Conservation (phyloP, 2,329 filamentous ascomycete species). For the Cadophora gregata region DNA sequence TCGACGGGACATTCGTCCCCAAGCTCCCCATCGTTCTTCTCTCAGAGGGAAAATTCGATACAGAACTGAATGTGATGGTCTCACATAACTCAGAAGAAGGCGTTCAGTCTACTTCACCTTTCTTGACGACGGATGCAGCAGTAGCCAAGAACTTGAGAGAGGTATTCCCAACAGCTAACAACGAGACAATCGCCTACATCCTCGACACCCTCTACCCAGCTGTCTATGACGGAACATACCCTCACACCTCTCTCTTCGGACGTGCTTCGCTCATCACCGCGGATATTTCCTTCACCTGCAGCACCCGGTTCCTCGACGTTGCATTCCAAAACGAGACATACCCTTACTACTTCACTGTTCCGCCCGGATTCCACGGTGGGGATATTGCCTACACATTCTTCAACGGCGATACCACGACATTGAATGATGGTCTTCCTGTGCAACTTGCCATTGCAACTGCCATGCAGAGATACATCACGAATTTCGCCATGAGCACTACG, state of each 20-base stretch:
- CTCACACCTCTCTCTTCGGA: constrained; percentile 52
- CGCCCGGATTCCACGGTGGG: constrained; percentile 57
- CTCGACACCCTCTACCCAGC: constrained; percentile 54
- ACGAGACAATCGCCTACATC: constrained; percentile 49
- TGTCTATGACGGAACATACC: constrained; percentile 49
- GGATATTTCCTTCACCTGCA: constrained; percentile 56
- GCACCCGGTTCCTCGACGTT: constrained; percentile 54
- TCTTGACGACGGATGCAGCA: background rate
- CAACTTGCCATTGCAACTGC: constrained; percentile 43
- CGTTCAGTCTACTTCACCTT: constrained; percentile 34
- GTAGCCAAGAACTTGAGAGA: constrained; percentile 47
- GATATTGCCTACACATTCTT: constrained; percentile 61
- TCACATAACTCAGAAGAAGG: constrained; percentile 53
- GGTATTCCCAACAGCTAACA: background rate
- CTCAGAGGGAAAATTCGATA: constrained; percentile 51
- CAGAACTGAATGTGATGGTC: constrained; percentile 52
- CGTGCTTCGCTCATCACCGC: constrained; percentile 50
- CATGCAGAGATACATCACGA: constrained; percentile 48
- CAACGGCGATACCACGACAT: constrained; percentile 45
- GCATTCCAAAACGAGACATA: constrained; percentile 55
- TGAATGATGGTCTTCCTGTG: constrained; percentile 37
- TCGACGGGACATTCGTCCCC: constrained; percentile 56
- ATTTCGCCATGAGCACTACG: constrained; percentile 41
- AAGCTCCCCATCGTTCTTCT: constrained; percentile 52
- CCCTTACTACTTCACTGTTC: constrained; percentile 54